A percentile compares a stretch with the other conserved stretches of the same genome.
phyloP scores from a whole-genome alignment of 805 yeast species.

The Metschnikowia koreensis region DNA sequence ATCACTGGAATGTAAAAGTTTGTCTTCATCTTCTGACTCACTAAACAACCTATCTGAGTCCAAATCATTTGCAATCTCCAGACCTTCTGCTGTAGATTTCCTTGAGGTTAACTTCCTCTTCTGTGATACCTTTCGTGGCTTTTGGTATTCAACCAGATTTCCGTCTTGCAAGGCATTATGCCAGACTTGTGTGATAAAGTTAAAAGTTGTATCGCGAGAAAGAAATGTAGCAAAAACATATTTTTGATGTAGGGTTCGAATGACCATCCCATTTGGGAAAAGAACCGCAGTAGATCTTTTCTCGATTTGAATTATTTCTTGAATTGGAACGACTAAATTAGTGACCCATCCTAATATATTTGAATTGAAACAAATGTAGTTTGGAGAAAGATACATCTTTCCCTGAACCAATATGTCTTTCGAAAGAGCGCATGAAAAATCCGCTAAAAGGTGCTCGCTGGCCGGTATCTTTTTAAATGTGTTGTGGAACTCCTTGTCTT shows the following conservation, averaged over 20 bases:
- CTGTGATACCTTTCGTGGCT: conserved; percentile 6
- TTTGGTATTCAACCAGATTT: background rate
- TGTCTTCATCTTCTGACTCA: conserved; percentile 21
- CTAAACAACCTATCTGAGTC: conserved; percentile 26
- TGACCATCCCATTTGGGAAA: conserved; percentile 66
- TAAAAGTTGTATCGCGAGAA: conserved; percentile 54
- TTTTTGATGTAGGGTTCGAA: conserved; percentile 60
- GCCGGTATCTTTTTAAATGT: conserved; percentile 52
- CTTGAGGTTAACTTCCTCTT: conserved; percentile 6
- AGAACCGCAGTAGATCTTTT: conserved; percentile 65
- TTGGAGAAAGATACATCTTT: conserved; percentile 54
- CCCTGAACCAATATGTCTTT: conserved; percentile 70
- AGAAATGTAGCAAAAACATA: conserved; percentile 65
- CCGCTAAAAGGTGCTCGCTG: conserved; percentile 56
- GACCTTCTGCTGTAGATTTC: conserved; percentile 4
- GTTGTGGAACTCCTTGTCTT: conserved; percentile 60
- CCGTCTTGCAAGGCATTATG: conserved; percentile 35
- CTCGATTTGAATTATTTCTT: conserved; percentile 61
- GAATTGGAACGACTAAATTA: conserved; percentile 53
- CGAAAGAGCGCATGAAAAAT: conserved; percentile 63
- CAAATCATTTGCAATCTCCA: conserved; percentile 15
- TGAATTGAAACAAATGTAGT: conserved; percentile 60
- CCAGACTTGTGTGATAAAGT: conserved; percentile 61
- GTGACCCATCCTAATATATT: conserved; percentile 69
- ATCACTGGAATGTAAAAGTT: conserved; percentile 19